These are phyloP conservation scores for Metarhizium album DNA, from an alignment of 2,329 filamentous ascomycete genomes.

Conservation along the genomic window DNA sequence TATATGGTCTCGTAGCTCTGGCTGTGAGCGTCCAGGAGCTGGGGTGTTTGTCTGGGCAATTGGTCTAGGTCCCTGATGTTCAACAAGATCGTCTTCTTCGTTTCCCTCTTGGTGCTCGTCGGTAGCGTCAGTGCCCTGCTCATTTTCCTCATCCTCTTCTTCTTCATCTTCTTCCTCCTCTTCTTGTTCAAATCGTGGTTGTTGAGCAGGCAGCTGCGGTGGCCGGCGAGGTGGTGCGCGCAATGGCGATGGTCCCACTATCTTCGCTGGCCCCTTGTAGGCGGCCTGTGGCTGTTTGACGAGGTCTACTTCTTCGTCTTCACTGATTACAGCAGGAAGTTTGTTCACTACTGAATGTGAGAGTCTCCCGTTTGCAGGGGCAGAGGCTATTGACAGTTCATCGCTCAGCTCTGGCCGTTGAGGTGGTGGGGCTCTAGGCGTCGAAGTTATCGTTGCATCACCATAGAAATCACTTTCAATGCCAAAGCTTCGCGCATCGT, in stretches of 20 bases:
- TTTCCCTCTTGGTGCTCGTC: slow-evolving; percentile 6
- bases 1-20: background rate
- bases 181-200: background rate
- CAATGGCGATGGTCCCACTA: slow-evolving; percentile 3
- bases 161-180: slow-evolving; percentile 1
- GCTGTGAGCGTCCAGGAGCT: slow-evolving; percentile 2
- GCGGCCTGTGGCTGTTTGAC: background rate
- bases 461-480: slow-evolving; percentile 26
- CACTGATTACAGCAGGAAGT: background rate
- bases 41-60: slow-evolving; percentile 13
- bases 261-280: background rate
- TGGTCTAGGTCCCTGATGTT: background rate
- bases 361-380: background rate
- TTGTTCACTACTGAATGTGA: background rate
- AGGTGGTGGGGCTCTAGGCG: slow-evolving; percentile 9
- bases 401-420: background rate
- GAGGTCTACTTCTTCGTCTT: slow-evolving; percentile 4
- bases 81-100: background rate
- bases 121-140: slow-evolving; percentile 2
- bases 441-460: slow-evolving; percentile 26
- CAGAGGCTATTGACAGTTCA: background rate
- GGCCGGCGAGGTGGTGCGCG: slow-evolving; percentile 4
- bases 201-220: background rate
- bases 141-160: background rate
- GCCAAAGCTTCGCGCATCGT: slow-evolving; percentile 24